Evolutionary conservation across 2,329 filamentous ascomycete genomes (phyloP).

Genomic region (Cylindrodendrum hubeiense): DNA sequence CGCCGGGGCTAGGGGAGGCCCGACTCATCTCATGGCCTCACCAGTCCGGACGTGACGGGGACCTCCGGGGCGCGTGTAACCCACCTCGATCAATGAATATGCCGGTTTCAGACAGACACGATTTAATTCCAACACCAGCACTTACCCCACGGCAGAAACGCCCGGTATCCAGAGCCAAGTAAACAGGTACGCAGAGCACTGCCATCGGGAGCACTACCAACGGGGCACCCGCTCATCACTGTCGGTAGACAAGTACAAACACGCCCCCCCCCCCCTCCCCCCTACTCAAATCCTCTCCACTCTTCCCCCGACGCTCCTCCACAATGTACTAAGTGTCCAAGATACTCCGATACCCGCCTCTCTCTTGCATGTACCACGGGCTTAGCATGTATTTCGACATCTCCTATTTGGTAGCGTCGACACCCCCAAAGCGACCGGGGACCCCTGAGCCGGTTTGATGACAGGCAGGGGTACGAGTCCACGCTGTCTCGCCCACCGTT

Average conservation of each 20-base stretch:
- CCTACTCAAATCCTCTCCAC: constrained; percentile 1
- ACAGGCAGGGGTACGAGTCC: constrained; percentile 1
- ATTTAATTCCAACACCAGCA: background rate
- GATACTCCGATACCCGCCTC: background rate
- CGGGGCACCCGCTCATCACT: background rate
- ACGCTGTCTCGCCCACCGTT: background rate
- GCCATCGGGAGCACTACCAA: background rate
- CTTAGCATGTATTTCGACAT: constrained; percentile 12
- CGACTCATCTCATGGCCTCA: constrained; percentile 1
- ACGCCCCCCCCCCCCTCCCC: too few relatives aligned
- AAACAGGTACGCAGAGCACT: background rate
- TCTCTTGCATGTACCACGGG: constrained; percentile 5
- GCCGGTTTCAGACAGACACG: constrained; percentile 1
- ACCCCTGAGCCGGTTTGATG: constrained; percentile 3
- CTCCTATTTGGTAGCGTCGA: background rate
- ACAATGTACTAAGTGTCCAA: background rate
- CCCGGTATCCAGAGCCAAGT: background rate
- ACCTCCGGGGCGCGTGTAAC: constrained; percentile 1
- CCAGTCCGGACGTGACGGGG: background rate
- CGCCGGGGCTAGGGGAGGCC: background rate
- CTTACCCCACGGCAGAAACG: background rate
- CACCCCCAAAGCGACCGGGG: background rate
- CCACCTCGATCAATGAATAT: background rate
- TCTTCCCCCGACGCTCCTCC: background rate
- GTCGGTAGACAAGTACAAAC: background rate